Conservation (phyloP, 108 stramenopile genomes). For the Cyclotella cryptica region DNA sequence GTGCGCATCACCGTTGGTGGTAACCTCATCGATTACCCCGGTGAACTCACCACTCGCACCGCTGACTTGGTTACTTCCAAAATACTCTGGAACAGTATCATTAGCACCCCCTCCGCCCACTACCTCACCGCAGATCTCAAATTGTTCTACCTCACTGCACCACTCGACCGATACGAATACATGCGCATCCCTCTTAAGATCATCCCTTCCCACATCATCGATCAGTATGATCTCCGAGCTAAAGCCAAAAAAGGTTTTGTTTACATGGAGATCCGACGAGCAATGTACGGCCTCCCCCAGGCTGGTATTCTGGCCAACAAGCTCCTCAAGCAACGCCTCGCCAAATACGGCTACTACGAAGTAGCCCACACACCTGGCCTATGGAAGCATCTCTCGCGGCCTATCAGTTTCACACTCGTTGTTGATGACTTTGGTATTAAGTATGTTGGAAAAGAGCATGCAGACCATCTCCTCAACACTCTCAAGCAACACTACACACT, state of each 20-base stretch:
- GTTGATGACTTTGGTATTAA: slow-evolving; percentile 47
- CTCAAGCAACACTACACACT: slow-evolving; percentile 38
- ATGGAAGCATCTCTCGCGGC: slow-evolving; percentile 21
- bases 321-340: slow-evolving; percentile 34
- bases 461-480: slow-evolving; percentile 42
- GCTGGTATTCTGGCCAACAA: slow-evolving; percentile 59
- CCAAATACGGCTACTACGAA: slow-evolving; percentile 22
- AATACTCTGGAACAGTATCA: slow-evolving; percentile 53
- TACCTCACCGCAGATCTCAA: slow-evolving; percentile 50
- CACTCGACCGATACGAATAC: slow-evolving; percentile 48
- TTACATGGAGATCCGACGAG: slow-evolving; percentile 35
- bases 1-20: slow-evolving; percentile 35
- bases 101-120: slow-evolving; percentile 38
- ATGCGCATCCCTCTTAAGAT: slow-evolving; percentile 46
- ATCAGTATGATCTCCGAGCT: slow-evolving; percentile 35
- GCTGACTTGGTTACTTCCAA: slow-evolving; percentile 28
- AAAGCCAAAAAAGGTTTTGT: slow-evolving; percentile 25
- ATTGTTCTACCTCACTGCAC: slow-evolving; percentile 57
- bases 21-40: slow-evolving; percentile 30
- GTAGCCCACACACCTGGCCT: slow-evolving; percentile 18
- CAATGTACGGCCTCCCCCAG: slow-evolving; percentile 61
- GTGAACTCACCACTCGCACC: slow-evolving; percentile 22
- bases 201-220: slow-evolving; percentile 45
- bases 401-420: slow-evolving; percentile 17
- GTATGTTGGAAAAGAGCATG: slow-evolving; percentile 36